Evolutionary conservation across 2,329 filamentous ascomycete species (phyloP), one percentile per base, ranked within the genome.

Genomic region (Colletotrichum eleusines): DNA sequence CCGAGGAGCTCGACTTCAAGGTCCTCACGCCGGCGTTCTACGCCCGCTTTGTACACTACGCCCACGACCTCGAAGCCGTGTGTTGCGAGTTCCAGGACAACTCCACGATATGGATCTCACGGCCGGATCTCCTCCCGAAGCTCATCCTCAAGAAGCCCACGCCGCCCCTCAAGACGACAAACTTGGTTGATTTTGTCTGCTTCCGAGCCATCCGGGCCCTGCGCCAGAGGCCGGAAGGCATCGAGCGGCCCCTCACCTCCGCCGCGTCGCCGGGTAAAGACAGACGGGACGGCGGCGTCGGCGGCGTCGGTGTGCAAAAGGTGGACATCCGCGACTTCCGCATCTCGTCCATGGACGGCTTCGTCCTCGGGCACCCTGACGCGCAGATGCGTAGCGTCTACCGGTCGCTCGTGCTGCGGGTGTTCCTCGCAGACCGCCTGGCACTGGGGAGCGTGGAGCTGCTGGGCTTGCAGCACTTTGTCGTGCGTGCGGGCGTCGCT

Each of bases 1-100:
- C 71, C 3, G 79, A 84, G 28, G 78, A 84, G 0, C 61, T 92
- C 7, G 86, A 87, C 53, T 80, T 93, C 58, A 86, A 85, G 63
- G 81, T 93, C 5, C 78, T 91, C 26, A 91, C 89, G 0, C 91
- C 91, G 0, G 83, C 81, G 0, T 94, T 94, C 76, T 94, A 94
- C 80, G 85, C 87, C 16, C 86, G 90, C 35, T 89, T 93, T 58
- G 83, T 90, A 0, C 84, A 87, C 73, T 92, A 93, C 75, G 82
- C 87, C 0, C 84, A 91, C 75, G 87, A 88, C 28, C 83, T 88
- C 23, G 88, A 91, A 74, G 89, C 88, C 0, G 81, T 92, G 38
- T 87, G 90, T 66, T 84, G 85, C 69, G 90, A 92, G 76, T 76
- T 88, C 76, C 78, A 86, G 54, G 88, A 89, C 69, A 91, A 85